A percentile compares a stretch with the other conserved stretches of the same genome.
Evolutionary conservation across 352 stramenopile genomes (phyloP).

Genomic region (Phytopythium montanum): DNA sequence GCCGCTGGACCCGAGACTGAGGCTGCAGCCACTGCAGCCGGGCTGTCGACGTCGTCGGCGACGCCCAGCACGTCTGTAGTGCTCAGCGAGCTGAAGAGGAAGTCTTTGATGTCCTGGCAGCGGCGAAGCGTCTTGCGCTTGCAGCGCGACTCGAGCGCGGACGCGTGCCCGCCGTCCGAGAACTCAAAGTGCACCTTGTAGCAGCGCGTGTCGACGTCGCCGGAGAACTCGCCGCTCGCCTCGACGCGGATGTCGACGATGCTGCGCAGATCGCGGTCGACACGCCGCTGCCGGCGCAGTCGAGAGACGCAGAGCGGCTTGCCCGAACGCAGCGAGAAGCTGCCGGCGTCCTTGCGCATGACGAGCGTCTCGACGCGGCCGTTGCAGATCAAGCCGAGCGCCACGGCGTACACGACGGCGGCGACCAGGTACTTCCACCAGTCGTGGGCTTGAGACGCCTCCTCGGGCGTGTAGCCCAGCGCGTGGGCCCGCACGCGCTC

Average conservation of each 20-base stretch:
- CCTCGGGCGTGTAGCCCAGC: constrained; percentile 7
- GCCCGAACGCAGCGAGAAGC: constrained; percentile 38
- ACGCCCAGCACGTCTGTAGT: not conserved
- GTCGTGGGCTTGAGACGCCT: constrained; percentile 12
- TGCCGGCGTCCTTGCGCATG: constrained; percentile 42
- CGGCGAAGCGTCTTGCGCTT: constrained; percentile 53
- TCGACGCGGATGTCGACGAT: constrained; percentile 68
- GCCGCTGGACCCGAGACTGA: not conserved
- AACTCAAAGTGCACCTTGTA: constrained; percentile 80
- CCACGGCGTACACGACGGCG: constrained; percentile 41
- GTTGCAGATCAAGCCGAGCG: constrained; percentile 38
- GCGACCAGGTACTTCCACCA: constrained; percentile 77
- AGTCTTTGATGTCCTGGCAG: constrained; percentile 57
- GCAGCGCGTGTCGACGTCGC: constrained; percentile 58
- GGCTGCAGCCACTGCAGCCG: not conserved
- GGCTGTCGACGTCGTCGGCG: not conserved
- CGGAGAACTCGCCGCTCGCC: constrained; percentile 54
- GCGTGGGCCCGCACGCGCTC: constrained; percentile 38
- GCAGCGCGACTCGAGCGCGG: constrained; percentile 50
- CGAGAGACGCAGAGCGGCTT: constrained; percentile 45
- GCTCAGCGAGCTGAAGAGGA: constrained; percentile 19
- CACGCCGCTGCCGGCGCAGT: constrained; percentile 28
- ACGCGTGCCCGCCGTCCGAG: constrained; percentile 46
- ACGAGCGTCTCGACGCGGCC: constrained; percentile 59
- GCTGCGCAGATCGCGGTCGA: constrained; percentile 47